Evolutionary conservation across 108 stramenopile genomes (phyloP).

Genomic region (Stephanodiscus triporus): DNA sequence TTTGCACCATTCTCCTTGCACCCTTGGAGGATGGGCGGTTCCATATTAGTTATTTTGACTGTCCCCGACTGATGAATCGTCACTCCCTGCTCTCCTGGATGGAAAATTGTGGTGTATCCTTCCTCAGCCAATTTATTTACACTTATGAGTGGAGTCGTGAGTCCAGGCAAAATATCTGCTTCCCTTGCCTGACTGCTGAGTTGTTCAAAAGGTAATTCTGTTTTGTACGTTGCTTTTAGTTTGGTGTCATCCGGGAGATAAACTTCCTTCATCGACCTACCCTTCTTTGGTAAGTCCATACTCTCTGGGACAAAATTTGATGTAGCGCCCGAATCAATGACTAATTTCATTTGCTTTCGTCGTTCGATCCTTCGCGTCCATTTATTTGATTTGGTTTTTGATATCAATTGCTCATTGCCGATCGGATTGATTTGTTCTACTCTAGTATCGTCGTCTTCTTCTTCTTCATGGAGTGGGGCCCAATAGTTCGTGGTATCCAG

Average conservation of each 20-base stretch:
- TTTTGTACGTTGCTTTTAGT: neutral
- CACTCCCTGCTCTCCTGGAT: neutral
- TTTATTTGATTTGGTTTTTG: neutral
- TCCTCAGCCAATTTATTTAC: neutral
- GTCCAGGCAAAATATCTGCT: neutral
- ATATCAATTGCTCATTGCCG: neutral
- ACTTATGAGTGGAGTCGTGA: neutral
- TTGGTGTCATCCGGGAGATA: too few relatives aligned
- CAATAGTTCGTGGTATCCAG: too few relatives aligned
- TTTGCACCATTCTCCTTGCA: neutral
- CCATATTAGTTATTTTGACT: neutral
- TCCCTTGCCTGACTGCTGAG: neutral
- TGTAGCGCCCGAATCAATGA: neutral
- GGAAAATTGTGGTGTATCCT: conserved; percentile 2
- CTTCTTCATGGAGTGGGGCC: neutral
- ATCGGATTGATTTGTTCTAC: neutral
- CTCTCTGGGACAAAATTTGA: neutral
- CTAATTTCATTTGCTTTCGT: neutral
- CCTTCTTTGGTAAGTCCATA: neutral
- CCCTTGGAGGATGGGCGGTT: neutral
- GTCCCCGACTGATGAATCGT: neutral
- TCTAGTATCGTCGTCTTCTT: neutral
- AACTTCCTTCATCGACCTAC: neutral
- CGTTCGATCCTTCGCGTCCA: neutral
- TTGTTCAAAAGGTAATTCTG: neutral